Evolutionary conservation across 345 rosid species (phyloP).

Genomic region (Euphorbia peplus): DNA sequence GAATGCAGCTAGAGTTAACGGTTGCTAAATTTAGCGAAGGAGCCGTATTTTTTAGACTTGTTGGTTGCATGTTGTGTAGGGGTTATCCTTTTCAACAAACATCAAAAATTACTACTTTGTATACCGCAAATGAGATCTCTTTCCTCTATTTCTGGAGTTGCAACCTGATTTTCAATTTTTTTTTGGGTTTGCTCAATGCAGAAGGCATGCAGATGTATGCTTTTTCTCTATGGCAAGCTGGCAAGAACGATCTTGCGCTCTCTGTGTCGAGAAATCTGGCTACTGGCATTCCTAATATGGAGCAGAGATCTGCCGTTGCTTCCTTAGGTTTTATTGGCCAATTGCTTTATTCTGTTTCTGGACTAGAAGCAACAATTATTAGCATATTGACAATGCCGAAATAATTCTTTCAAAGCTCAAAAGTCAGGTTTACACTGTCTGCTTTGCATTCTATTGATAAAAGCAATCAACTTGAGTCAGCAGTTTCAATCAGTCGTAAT

Average conservation of each 20-base stretch:
- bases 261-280: constrained; percentile 57
- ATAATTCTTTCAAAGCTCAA: constrained; percentile 58
- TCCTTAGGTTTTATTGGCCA: constrained; percentile 81
- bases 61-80: neutral
- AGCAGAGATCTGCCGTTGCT: constrained; percentile 46
- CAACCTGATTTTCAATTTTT: constrained; percentile 13
- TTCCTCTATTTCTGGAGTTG: constrained; percentile 5
- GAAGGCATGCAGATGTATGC: constrained; percentile 82
- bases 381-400: constrained; percentile 79
- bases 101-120: neutral
- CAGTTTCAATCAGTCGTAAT: constrained; percentile 54
- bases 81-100: neutral
- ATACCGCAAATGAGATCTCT: neutral
- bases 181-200: constrained; percentile 65
- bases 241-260: constrained; percentile 63
- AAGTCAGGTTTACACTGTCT: constrained; percentile 60
- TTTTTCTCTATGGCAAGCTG: constrained; percentile 77
- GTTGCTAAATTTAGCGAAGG: neutral
- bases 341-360: constrained; percentile 68
- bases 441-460: constrained; percentile 77
- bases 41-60: neutral
- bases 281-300: constrained; percentile 54
- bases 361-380: constrained; percentile 60
- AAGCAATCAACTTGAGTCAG: constrained; percentile 53
- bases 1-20: neutral